Evolutionary conservation across 345 rosid genomes (phyloP).

Genomic region (Eucalyptus cloeziana): DNA sequence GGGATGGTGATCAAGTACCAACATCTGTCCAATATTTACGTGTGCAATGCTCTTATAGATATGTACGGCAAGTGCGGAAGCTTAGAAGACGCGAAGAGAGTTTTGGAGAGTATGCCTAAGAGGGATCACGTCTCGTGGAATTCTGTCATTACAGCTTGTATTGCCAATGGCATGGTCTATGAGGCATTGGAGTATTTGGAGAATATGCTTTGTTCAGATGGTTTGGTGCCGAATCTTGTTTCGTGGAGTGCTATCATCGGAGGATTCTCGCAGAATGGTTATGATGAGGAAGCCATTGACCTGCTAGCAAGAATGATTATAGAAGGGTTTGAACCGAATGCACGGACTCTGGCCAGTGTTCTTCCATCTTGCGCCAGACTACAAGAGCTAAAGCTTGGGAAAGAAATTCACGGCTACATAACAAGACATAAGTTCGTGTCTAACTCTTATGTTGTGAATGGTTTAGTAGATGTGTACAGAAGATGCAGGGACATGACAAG

Average conservation of each 20-base stretch:
- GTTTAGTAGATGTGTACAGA: conserved; percentile 47
- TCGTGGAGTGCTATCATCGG: conserved; percentile 58
- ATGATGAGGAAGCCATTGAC: conserved; percentile 34
- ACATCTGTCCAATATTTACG: conserved; percentile 19
- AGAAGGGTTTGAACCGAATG: conserved; percentile 41
- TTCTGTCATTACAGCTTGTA: conserved; percentile 37
- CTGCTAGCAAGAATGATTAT: conserved; percentile 29
- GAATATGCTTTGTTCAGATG: conserved; percentile 12
- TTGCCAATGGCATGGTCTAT: conserved; percentile 26
- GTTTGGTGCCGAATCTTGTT: conserved; percentile 28
- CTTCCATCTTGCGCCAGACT: conserved; percentile 65
- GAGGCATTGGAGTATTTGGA: conserved; percentile 23
- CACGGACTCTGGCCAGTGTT: conserved; percentile 45
- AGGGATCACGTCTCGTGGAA: conserved; percentile 51
- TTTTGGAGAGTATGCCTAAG: conserved; percentile 12
- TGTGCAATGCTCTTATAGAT: conserved; percentile 36
- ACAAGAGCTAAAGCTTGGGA: conserved; percentile 25
- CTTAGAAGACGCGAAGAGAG: conserved; percentile 28
- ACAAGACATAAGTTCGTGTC: conserved; percentile 31
- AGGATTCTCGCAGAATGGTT: conserved; percentile 47
- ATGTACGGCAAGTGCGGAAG: conserved; percentile 44
- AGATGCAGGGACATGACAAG: conserved; percentile 42
- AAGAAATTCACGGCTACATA: conserved; percentile 39
- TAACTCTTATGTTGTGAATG: conserved; percentile 40
- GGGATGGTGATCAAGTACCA: conserved; percentile 24